Base-by-base conservation (phyloP, 78 protist species). In the Protostelium mycophagum region DNA sequence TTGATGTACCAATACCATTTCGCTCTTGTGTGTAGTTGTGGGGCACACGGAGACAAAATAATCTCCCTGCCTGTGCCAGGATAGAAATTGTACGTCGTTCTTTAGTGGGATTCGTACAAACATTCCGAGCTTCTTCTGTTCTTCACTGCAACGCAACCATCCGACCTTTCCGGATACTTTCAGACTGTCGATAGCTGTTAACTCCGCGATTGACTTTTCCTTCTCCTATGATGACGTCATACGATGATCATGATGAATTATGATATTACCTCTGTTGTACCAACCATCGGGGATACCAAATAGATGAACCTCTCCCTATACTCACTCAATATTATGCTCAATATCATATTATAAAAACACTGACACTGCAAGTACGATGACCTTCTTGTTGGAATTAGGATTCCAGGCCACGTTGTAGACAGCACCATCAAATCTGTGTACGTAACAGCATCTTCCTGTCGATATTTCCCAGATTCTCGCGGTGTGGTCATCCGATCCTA, bases 51-150 rank as follows among this genome's bases (percentile, higher is more conserved):
- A 83, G 28, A 96, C 96, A n/a, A 98, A 38, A 89, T 98, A 98
- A 84, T 98, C 99, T 73, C 99, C 99, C 87, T 93, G 89, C 85
- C 83, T 85, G 93, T 98, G 99, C 99, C 99, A 98, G 10, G 90
- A 85, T 37, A 97, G n/a, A 34, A 90, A 36, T 51, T 37, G 83
- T 36, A 93, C 85, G 35, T 0, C n/a, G 25, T 28, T 0, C 35
- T 88, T 88, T 28, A 35, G 1, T 10, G 9, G 73, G 31, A 51
- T 25, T 16, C 16, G 5, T 5, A 51, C 1, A 23, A 23, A 25
- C 16, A 51, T 51, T 51, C 73, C 73, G 16, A 16, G 5, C 73
- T 51, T 51, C 73, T 51, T 5, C 31, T 51, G 73, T 16, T 51
- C 16, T 16, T 51, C 31, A 25, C 31, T 51, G 73, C 31, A 5